These are phyloP conservation scores for Ochetophila trinervis DNA, from an alignment of 306 rosid genomes.

Conservation along the genomic window DNA sequence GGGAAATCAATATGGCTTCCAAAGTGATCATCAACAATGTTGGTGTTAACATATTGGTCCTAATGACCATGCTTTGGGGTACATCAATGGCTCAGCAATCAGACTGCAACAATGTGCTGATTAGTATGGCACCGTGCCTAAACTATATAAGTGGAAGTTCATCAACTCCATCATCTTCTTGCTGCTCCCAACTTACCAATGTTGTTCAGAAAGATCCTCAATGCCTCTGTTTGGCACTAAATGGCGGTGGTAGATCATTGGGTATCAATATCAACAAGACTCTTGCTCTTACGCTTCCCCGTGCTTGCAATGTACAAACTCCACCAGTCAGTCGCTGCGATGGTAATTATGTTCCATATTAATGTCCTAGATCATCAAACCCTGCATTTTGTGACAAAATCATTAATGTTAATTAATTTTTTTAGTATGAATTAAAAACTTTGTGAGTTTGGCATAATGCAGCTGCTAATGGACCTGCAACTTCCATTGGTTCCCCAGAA, in stretches of 20 bases:
- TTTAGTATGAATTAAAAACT: too few species aligned
- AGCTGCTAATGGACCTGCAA: conserved; percentile 49
- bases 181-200: conserved; percentile 20
- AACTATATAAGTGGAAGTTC: conserved; percentile 20
- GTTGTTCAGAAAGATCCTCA: conserved; percentile 7
- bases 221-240: conserved; percentile 21
- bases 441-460: background rate
- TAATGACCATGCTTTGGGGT: conserved; percentile 17
- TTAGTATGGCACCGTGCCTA: conserved; percentile 23
- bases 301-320: conserved; percentile 25
- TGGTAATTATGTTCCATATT: background rate
- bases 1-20: conserved; percentile 1
- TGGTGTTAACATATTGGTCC: conserved; percentile 4
- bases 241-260: conserved; percentile 16
- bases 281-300: conserved; percentile 25
- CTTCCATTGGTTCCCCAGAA: conserved; percentile 22
- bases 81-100: conserved; percentile 9
- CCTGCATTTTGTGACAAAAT: too few species aligned
- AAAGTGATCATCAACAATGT: conserved; percentile 3
- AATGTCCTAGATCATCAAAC: too few species aligned
- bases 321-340: conserved; percentile 15
- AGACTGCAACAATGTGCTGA: conserved; percentile 17
- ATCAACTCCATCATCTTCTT: conserved; percentile 19
- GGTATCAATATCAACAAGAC: conserved; percentile 21
- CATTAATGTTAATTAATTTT: too few species aligned